Conservation (phyloP, 441 rosid genomes). For the Mallotus repandus region DNA sequence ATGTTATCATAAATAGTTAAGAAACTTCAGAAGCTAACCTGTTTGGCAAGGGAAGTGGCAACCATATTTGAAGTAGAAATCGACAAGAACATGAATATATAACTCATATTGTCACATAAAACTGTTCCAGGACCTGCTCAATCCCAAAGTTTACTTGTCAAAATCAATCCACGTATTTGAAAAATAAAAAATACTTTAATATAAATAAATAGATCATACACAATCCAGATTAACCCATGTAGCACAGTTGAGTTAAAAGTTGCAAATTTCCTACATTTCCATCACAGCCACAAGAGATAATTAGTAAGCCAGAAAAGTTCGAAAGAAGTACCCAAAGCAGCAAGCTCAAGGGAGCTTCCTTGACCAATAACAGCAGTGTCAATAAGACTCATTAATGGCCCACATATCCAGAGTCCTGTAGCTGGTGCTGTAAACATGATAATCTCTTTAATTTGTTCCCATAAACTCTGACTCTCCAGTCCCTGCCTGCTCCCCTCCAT, state of each 20-base stretch:
- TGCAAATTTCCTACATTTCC: background rate
- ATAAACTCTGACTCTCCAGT: constrained; percentile 28
- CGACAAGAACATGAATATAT: constrained; percentile 84
- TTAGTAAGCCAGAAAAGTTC: background rate
- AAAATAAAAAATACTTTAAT: background rate
- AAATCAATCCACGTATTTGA: background rate
- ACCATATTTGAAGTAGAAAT: constrained; percentile 90
- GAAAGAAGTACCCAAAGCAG: constrained; percentile 36
- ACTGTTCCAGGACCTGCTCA: constrained; percentile 88
- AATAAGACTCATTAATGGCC: constrained; percentile 35
- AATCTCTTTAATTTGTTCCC: constrained; percentile 34
- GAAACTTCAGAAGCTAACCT: constrained; percentile 47
- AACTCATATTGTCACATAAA: constrained; percentile 64
- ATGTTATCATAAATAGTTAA: background rate
- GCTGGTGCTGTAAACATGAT: constrained; percentile 30
- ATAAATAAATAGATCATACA: background rate
- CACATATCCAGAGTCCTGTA: constrained; percentile 30
- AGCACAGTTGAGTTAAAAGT: background rate
- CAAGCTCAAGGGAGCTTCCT: constrained; percentile 44
- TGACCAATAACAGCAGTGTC: constrained; percentile 37
- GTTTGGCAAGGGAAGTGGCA: constrained; percentile 77
- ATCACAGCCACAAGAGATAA: background rate
- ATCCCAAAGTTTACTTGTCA: constrained; percentile 1
- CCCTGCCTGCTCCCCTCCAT: constrained; percentile 16
- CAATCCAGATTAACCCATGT: background rate